A percentile compares a stretch with the other conserved stretches of the same genome.
Conservation (phyloP, 148 eudicot genomes). For the Drosera capensis region DNA sequence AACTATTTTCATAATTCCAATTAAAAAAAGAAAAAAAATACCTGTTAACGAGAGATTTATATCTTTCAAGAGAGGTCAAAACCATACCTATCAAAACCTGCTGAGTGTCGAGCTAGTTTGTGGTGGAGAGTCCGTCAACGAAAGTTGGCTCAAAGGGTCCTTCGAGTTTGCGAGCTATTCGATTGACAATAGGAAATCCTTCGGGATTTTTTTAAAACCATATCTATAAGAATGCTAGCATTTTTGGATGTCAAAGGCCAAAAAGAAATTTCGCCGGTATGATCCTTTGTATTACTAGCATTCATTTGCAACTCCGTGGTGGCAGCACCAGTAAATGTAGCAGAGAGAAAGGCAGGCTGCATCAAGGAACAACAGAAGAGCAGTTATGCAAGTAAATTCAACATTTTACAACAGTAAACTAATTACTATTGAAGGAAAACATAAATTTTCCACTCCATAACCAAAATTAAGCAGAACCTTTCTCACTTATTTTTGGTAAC, state of each 20-base stretch:
- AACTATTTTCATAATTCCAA: background rate
- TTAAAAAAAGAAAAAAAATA: slow-evolving; percentile 7
- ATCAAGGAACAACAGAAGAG: slow-evolving; percentile 2
- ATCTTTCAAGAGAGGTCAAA: slow-evolving; percentile 28
- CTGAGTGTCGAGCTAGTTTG: too few relatives aligned
- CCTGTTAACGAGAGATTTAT: slow-evolving; percentile 46
- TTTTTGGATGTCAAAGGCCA: slow-evolving; percentile 23
- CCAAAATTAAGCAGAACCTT: too few relatives aligned
- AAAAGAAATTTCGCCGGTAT: slow-evolving; percentile 18
- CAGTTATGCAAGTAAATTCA: background rate
- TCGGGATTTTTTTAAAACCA: too few relatives aligned
- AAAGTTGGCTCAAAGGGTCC: too few relatives aligned
- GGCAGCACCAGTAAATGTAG: slow-evolving; percentile 35
- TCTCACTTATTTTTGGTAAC: too few relatives aligned
- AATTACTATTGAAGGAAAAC: background rate
- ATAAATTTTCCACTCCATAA: too few relatives aligned
- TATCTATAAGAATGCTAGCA: slow-evolving; percentile 29
- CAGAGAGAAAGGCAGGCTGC: slow-evolving; percentile 84
- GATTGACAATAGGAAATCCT: too few relatives aligned
- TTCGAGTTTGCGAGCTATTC: too few relatives aligned
- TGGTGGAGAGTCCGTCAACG: too few relatives aligned
- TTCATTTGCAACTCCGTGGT: slow-evolving; percentile 11
- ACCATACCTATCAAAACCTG: too few relatives aligned
- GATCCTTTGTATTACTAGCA: slow-evolving; percentile 15
- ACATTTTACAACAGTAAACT: background rate